Conservation (phyloP, 192 early-diverging fungal genomes). For the Backusella circina region DNA sequence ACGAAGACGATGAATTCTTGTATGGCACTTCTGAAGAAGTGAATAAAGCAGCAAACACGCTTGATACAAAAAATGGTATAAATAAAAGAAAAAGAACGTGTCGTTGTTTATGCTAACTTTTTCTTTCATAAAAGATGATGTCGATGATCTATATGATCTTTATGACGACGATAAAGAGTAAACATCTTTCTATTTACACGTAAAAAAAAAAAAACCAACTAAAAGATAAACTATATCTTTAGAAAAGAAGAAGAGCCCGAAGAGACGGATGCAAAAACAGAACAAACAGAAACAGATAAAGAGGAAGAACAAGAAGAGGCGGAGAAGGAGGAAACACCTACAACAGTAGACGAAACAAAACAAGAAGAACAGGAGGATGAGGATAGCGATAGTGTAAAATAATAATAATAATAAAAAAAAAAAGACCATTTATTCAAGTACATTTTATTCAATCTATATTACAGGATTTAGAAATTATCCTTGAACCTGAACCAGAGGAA, state of each 20-base stretch:
- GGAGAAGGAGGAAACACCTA: slow-evolving; percentile 21
- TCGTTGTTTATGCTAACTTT: neutral
- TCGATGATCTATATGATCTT: slow-evolving; percentile 14
- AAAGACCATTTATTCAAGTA: neutral
- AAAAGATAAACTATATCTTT: neutral
- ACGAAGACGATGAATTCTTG: slow-evolving; percentile 37
- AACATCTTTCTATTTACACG: neutral
- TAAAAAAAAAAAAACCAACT: neutral
- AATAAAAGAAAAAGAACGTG: neutral
- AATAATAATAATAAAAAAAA: neutral
- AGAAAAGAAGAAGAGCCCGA: slow-evolving; percentile 14
- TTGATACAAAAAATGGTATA: neutral
- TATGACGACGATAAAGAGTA: slow-evolving; percentile 3
- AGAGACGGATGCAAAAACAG: slow-evolving; percentile 2
- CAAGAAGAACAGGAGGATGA: slow-evolving; percentile 45
- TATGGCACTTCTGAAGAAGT: slow-evolving; percentile 19
- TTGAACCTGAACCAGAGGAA: slow-evolving; percentile 58
- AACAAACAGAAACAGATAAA: neutral
- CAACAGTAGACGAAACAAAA: slow-evolving; percentile 4
- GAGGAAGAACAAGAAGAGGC: slow-evolving; percentile 32
- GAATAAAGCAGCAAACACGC: neutral
- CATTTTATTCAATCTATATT: neutral
- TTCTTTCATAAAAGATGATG: neutral
- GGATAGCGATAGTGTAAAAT: slow-evolving; percentile 60
- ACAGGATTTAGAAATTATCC: slow-evolving; percentile 72